phyloP scores from a whole-genome alignment of 345 rosid species.

The Draba incana region DNA sequence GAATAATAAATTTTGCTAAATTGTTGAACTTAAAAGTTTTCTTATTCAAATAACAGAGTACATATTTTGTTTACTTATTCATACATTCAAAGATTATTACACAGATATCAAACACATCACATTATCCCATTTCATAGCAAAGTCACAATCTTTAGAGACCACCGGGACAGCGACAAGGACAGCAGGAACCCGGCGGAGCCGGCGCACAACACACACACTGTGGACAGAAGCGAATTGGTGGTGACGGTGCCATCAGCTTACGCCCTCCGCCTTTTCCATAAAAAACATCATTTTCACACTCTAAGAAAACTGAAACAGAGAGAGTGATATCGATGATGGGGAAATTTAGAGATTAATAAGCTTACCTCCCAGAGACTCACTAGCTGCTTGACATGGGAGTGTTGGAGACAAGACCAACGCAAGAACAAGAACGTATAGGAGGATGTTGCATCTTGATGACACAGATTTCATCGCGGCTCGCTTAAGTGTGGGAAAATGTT shows the following conservation, averaged over 20 bases:
- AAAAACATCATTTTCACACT: background rate
- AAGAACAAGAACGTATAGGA: slow-evolving; percentile 31
- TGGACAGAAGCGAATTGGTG: slow-evolving; percentile 39
- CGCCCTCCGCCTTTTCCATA: slow-evolving; percentile 38
- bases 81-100: background rate
- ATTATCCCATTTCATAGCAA: slow-evolving; percentile 7
- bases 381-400: slow-evolving; percentile 32
- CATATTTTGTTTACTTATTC: slow-evolving; percentile 9
- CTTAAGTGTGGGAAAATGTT: slow-evolving; percentile 11
- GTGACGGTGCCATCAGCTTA: slow-evolving; percentile 41
- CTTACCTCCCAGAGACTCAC: slow-evolving; percentile 33
- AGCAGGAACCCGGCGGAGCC: slow-evolving; percentile 37
- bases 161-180: slow-evolving; percentile 37
- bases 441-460: slow-evolving; percentile 2
- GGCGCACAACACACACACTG: slow-evolving; percentile 43
- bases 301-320: background rate
- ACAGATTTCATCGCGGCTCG: slow-evolving; percentile 24
- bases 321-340: background rate
- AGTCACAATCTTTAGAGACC: slow-evolving; percentile 21
- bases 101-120: slow-evolving; percentile 5
- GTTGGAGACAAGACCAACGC: slow-evolving; percentile 31
- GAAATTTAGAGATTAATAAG: background rate
- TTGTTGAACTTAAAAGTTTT: background rate
- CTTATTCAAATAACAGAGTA: slow-evolving; percentile 21
- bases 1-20: too few species aligned